Base-by-base conservation (phyloP, 805 yeast species). In the Candida railenensis region DNA sequence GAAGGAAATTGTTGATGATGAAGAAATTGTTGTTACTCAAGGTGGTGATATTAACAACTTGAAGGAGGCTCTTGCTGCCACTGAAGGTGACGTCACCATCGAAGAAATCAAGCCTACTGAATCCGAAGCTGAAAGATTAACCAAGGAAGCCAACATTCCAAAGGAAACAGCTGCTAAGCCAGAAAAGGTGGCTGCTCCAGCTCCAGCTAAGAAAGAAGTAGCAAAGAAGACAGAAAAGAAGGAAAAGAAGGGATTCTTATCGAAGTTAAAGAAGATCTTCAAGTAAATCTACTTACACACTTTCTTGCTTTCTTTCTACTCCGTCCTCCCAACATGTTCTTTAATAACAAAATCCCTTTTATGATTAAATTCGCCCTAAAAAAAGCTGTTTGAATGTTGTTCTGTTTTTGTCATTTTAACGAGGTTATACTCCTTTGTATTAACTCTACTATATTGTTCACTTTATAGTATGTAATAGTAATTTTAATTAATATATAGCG, bases 71-170 rank as follows among this genome's bases (percentile, higher is more conserved):
- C 62, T 66, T 40, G 67, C 65, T 38, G 71, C 72, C 40, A 58
- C 60, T 44, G 62, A 62, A 30, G 67, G 66, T 34, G 67, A 64
- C 37, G 69, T 66, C 14, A 60, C 66, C 22, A 62, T 71, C 34
- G 76, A 71, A 57, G 74, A 72, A 55, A 64, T 72, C 53, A 57
- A 69, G 53, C 76, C 76, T 18, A 66, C 73, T 33, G 64, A 59
- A 25, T 61, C 69, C 22, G 74, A 72, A 57, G 69, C 66, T 34
- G 62, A 60, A 39, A 58, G 61, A 53, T 63, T 69, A 48, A 61
- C 69, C 21, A 58, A 63, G 46, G 69, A 69, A 48, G 75, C 71
- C 22, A 52, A 56, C 43, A 45, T 59, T 39, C 32, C 47, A 2
- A 50, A 47, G 21, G 48, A 47, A 33, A 40, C 56, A 11, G 46